Evolutionary conservation across 2,329 filamentous ascomycete species (phyloP).

Genomic region (Pseudogymnoascus sp.): DNA sequence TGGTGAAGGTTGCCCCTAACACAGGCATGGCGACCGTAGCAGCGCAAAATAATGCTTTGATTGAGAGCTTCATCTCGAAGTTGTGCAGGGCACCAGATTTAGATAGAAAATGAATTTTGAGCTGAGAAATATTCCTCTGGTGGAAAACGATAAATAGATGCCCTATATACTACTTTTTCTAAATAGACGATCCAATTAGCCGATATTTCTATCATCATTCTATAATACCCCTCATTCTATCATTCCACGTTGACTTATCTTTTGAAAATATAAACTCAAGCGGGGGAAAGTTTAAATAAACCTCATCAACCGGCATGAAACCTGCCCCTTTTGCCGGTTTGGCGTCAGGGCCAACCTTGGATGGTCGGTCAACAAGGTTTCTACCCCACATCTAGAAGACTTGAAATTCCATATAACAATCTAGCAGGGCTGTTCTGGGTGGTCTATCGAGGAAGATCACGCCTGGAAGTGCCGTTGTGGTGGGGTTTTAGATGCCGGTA

Average conservation of each 20-base stretch:
- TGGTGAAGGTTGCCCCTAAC: constrained; percentile 29
- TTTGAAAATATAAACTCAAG: not conserved
- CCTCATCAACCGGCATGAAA: not conserved
- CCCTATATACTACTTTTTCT: not conserved
- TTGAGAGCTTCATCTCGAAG: not conserved
- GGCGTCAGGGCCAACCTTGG: not conserved
- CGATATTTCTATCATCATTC: not conserved
- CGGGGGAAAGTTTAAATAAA: not conserved
- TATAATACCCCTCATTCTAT: not conserved
- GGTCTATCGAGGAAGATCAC: not conserved
- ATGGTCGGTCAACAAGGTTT: not conserved
- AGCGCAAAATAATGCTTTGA: not conserved
- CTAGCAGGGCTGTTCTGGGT: not conserved
- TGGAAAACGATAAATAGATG: not conserved
- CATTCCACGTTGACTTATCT: not conserved
- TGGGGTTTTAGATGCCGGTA: not conserved
- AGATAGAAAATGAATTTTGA: not conserved
- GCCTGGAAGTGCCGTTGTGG: not conserved
- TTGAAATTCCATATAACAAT: not conserved
- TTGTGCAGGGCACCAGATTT: not conserved
- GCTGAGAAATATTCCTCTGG: not conserved
- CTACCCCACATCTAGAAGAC: not conserved
- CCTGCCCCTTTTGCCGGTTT: not conserved
- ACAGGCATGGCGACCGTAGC: not conserved
- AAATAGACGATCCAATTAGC: not conserved